phyloP scores from a whole-genome alignment of 2,329 filamentous ascomycete species.

The Thelonectria olida region DNA sequence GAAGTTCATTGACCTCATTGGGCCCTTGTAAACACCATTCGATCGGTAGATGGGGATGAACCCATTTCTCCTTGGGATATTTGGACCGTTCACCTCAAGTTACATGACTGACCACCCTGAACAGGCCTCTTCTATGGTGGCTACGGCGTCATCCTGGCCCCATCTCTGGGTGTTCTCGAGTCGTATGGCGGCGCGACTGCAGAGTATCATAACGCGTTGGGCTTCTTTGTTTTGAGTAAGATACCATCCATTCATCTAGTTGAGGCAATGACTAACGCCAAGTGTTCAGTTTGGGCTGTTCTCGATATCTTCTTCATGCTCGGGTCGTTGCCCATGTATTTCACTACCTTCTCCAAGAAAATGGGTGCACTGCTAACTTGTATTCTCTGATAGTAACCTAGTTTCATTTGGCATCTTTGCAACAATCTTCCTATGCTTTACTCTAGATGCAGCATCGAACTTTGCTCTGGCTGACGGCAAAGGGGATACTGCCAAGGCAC shows the following conservation, averaged over 20 bases:
- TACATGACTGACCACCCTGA: background rate
- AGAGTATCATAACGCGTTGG: conserved; percentile 25
- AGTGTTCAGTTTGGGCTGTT: conserved; percentile 10
- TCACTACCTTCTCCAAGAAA: background rate
- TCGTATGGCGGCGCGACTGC: conserved; percentile 18
- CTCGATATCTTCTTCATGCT: conserved; percentile 22
- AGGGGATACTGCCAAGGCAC: background rate
- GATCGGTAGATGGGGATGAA: too few species aligned
- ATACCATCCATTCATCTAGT: background rate
- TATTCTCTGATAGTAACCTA: background rate
- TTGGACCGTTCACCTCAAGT: background rate
- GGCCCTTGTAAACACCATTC: too few species aligned
- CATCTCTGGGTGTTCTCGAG: conserved; percentile 13
- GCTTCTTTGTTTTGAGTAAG: conserved; percentile 20
- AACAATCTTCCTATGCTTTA: conserved; percentile 12
- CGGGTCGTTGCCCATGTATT: conserved; percentile 13
- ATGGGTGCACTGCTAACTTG: background rate
- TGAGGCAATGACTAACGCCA: background rate
- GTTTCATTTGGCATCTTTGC: conserved; percentile 11
- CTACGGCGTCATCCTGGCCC: conserved; percentile 16
- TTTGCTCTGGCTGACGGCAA: conserved; percentile 20
- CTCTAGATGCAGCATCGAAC: conserved; percentile 14
- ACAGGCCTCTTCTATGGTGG: conserved; percentile 18
- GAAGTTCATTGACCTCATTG: background rate
- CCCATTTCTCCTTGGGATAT: too few species aligned